Percentiles rank a stretch among this genome's conserved stretches.
Evolutionary conservation across 495 filamentous ascomycete genomes (phyloP).

Genomic region (Xylaria intraflava): DNA sequence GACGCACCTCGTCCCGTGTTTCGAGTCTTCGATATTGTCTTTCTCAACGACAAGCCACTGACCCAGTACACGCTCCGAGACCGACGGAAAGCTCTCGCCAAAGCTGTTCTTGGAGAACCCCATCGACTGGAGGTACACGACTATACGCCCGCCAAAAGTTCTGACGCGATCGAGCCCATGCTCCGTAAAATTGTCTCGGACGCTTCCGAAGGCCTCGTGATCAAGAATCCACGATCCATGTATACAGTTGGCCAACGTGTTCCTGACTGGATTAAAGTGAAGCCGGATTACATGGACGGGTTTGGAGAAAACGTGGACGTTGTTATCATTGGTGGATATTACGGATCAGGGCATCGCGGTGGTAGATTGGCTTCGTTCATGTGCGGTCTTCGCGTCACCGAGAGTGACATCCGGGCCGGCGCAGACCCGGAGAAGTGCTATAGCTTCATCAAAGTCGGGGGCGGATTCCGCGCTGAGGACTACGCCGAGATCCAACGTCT

Average conservation of each 20-base stretch:
- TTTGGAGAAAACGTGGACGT: slow-evolving; percentile 92
- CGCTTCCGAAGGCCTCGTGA: slow-evolving; percentile 81
- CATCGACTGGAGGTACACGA: slow-evolving; percentile 79
- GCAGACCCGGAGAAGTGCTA: slow-evolving; percentile 66
- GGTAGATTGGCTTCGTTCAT: slow-evolving; percentile 79
- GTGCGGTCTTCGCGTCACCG: slow-evolving; percentile 73
- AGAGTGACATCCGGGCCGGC: slow-evolving; percentile 51
- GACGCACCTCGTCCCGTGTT: slow-evolving; percentile 74
- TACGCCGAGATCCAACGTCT: slow-evolving; percentile 73
- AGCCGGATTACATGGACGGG: slow-evolving; percentile 97
- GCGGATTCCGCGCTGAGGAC: slow-evolving; percentile 80
- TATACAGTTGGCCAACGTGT: slow-evolving; percentile 89
- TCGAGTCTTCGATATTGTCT: slow-evolving; percentile 81
- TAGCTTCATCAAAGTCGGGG: slow-evolving; percentile 94
- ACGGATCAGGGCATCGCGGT: slow-evolving; percentile 77
- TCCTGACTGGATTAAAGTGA: slow-evolving; percentile 98
- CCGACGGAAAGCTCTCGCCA: slow-evolving; percentile 66
- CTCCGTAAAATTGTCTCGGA: slow-evolving; percentile 81
- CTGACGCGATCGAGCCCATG: slow-evolving; percentile 66
- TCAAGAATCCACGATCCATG: slow-evolving; percentile 85
- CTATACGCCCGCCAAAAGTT: slow-evolving; percentile 58
- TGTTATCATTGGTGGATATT: slow-evolving; percentile 87
- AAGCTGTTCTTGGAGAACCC: slow-evolving; percentile 55
- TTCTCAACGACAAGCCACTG: slow-evolving; percentile 72
- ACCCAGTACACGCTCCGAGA: slow-evolving; percentile 80